Evolutionary conservation across 805 yeast species (phyloP), one percentile per base, ranked within the genome.

Genomic region (Ogataea pilisensis): DNA sequence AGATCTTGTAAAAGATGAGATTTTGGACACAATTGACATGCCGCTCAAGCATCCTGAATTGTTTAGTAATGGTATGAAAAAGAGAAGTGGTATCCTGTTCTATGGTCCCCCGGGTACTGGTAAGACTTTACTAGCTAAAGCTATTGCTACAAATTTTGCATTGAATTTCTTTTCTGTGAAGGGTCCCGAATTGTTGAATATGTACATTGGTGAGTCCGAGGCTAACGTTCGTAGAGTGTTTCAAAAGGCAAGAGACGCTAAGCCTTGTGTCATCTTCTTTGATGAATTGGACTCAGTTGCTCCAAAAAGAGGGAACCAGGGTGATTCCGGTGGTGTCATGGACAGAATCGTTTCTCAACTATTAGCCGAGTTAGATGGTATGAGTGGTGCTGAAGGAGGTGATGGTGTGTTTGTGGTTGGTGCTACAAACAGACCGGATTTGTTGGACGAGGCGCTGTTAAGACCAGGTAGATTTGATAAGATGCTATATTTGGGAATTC

Each of bases 21-120:
- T 93, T 51, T 66, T 90, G 60, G 99, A 93, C 57, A 91, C 99
- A 0, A 90, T 93, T 45, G 98, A 91, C 52, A 78, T 91, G 85
- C 99, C 99, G 2, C 69, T 91, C 57, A 88, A 86, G 54, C 90
- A 85, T 58, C 98, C 98, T 0, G 95, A 88, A 50, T 66, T 93
- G 42, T 91, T 91, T 63, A 75, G 80, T 37, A 80, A 81, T 34
- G 98, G 98, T 0, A 76, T 93, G 59, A 91, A 93, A 61, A 91
- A 91, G 59, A 75, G 99, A 63, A 82, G 95, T 55, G 99, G 99
- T 36, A 85, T 93, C 29, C 65, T 93, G 48, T 89, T 93, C 60
- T 93, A 93, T 65, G 99, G 99, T 0, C 99, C 99, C 0, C 99
- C 99, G 0, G 99, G 99, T 19, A 93, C 99, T 0, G 99, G 99